Evolutionary conservation across 441 rosid genomes (phyloP), one percentile per base, ranked within the genome.

Genomic region (Omphalea diandra): DNA sequence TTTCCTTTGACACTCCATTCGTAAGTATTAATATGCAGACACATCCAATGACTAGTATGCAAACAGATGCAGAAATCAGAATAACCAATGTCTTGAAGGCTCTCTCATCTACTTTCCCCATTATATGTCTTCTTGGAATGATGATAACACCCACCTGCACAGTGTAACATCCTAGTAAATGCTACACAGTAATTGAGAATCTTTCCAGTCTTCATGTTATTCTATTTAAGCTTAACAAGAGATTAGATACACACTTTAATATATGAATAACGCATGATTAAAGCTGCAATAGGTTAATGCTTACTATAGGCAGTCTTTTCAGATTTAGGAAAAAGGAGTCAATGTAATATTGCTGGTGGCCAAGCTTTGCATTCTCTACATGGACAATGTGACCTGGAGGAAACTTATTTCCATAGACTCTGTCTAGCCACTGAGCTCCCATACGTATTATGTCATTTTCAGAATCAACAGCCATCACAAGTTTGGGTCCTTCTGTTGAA

Each of bases 21-120:
- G 99, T 95, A 61, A 95, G 89, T 63, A 95, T 83, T 72, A 95
- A 79, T 71, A 95, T 93, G 87, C 90, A 93, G 65, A 91, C 83
- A 61, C 99, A 95, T 75, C 99, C 99, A 63, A 91, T 86, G 73
- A 90, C 67, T 64, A 95, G 84, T 68, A 90, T 95, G 74, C 97
- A 89, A 6, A 93, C 76, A 40, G 99, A 93, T 69, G 98, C 94
- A 66, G 97, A 93, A 47, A 95, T 93, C 63, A 95, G 80, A 71
- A 87, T 86, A 55, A 95, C 76, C 83, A 93, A 79, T 50, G 98
- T 93, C 78, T 93, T 95, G 77, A 88, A 83, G 55, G 98, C 94
- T 79, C 97, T 88, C 79, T 88, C 93, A 65, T 95, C 98, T n/a
- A 91, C 95, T 75, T 88, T 95, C 61, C 99, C 99, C 97, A 95